Base-by-base conservation (phyloP, 306 rosid species). In the Dalbergia oliveri region DNA sequence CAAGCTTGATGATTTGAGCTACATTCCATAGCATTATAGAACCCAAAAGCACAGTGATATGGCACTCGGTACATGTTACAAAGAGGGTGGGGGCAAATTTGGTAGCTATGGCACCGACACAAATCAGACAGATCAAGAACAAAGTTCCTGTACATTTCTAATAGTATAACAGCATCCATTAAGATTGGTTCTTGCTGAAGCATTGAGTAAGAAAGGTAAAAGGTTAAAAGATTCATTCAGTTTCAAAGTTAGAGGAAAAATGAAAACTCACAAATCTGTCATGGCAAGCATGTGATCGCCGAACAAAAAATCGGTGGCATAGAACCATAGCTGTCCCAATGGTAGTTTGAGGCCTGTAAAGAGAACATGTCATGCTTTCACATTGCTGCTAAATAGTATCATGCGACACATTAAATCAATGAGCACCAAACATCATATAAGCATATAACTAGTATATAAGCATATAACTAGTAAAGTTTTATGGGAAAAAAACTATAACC, bases 321-420 rank as follows among this genome's bases (percentile, higher is more conserved):
- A 96, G 88, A 82, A 96, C 97, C 98, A 91, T 96, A 51, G 98
- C 91, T n/a, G 98, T 96, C 65, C 97, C 99, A 73, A 89, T 88
- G 11, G 97, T 90, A 73, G 98, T 91, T 79, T 96, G 98, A 8
- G 98, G 99, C 87, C 99, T 96, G 94, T 53, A 89, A 75, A 50
- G 83, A 77, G 64, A 64, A 79, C 41, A 89, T 43, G 65, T 56
- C 53, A 73, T 3, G 18, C 37, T 11, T 77, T 72, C 51, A 80
- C 31, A 86, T 51, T 41, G 57, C 47, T 37, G 66, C 26, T 69
- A 82, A 39, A 11, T 31, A 44, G 9, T 13, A 58, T 15, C 11
- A 72, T 8, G 50, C 34, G 34, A 65, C 18, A 5, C 69, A 69
- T 16, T 44, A 31, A 51, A 82, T 31, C 21, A 47, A 64, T 44